Conservation (phyloP, 208 protist genomes). For the Acanthamoeba polyphaga region DNA sequence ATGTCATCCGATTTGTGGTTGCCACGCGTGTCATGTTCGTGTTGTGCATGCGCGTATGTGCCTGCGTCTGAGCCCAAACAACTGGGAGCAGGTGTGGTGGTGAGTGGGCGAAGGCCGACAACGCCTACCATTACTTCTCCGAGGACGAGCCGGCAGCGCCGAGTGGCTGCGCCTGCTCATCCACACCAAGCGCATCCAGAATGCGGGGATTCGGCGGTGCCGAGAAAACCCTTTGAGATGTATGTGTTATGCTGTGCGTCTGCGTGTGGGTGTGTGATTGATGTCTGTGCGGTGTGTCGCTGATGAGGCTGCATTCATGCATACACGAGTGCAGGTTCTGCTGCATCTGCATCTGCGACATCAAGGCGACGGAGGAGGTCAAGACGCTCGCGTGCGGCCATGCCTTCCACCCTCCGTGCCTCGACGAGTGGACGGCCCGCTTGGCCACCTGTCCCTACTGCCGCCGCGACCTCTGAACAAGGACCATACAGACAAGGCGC, state of each 20-base stretch:
- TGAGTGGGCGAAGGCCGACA: background rate
- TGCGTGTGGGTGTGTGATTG: background rate
- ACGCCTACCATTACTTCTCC: background rate
- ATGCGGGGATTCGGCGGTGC: background rate
- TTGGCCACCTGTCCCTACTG: background rate
- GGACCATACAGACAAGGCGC: too few species aligned
- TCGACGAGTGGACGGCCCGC: background rate
- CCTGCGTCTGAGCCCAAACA: too few species aligned
- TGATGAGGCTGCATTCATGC: too few species aligned
- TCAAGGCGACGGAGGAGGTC: background rate
- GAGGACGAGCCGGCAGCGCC: background rate
- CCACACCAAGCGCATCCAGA: background rate
- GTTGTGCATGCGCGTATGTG: too few species aligned
- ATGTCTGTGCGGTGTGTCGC: background rate
- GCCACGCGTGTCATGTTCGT: background rate
- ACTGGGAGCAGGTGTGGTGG: background rate
- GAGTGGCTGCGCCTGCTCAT: slow-evolving; percentile 11
- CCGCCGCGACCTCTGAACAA: background rate
- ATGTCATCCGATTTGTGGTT: background rate
- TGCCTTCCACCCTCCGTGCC: background rate
- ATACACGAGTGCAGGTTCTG: background rate
- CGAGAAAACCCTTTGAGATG: background rate
- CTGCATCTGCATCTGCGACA: background rate
- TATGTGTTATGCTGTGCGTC: background rate
- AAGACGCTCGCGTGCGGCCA: background rate